Evolutionary conservation across 192 early-diverging fungal species (phyloP), one percentile per base, ranked within the genome.

Genomic region (Paraglomus occultum): DNA sequence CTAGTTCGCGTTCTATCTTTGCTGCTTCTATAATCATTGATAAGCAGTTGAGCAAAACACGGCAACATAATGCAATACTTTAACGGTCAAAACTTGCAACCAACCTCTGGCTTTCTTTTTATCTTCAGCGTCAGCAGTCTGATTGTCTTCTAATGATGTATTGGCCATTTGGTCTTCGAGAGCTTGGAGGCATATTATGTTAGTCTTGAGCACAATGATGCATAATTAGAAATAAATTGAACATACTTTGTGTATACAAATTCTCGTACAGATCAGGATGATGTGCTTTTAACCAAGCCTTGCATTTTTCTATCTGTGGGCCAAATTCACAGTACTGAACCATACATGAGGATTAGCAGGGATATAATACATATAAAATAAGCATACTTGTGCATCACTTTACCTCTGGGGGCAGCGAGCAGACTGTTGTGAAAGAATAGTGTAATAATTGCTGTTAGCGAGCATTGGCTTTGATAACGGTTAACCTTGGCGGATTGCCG

Each of bases 261-360:
- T 78, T 78, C 6, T 81, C 80, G 72, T 83, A 89, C 43, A 89
- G 53, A 2, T 79, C 83, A 14, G 86, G 74, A 52, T 94, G 74
- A 6, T 81, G 78, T 20, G 78, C 77, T 39, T 81, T 73, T 43
- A 95, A 80, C 92, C 92, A 94, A 54, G 80, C 68, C 70, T 92
- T 89, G 78, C 92, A 98, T 72, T 92, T 89, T 62, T 89, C 87
- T 47, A 84, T 77, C 15, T 91, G 89, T 23, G 89, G 87, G n/a
- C 89, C 85, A 64, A 91, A 95, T 82, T 93, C 93, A 82, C 95
- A 98, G 80, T 93, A 98, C 91, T 93, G 72, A 20, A 10, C 15
- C 65, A 71, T 18, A 53, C 48, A 31, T 31, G 5, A 17, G 23
- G 43, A 15, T 18, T 10, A 8, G 38, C 22, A 20, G 48, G 42